These are phyloP conservation scores for Arctostaphylos glauca DNA, from an alignment of 148 eudicot species.

Conservation along the genomic window DNA sequence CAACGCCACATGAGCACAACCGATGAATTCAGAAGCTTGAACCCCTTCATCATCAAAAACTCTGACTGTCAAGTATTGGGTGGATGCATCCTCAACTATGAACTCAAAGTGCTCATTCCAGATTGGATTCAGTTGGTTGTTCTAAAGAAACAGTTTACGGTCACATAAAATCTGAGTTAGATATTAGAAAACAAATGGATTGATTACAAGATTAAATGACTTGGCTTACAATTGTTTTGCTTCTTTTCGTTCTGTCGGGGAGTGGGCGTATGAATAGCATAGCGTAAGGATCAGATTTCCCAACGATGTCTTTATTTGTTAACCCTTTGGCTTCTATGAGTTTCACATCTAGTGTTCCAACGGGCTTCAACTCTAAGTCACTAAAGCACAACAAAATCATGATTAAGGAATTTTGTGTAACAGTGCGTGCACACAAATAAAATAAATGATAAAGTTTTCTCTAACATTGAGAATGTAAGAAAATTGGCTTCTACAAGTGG, in stretches of 20 bases:
- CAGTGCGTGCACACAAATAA: neutral
- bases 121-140: conserved; percentile 72
- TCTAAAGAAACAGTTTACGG: conserved; percentile 30
- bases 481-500: neutral
- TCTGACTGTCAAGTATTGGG: conserved; percentile 75
- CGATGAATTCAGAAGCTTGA: conserved; percentile 77
- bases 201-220: neutral
- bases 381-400: conserved; percentile 31
- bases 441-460: neutral
- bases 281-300: conserved; percentile 91
- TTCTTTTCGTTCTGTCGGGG: conserved; percentile 54
- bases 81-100: conserved; percentile 72
- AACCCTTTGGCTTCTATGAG: conserved; percentile 82
- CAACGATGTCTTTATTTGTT: conserved; percentile 72
- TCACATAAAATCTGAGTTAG: conserved; percentile 2
- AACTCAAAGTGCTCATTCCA: conserved; percentile 94
- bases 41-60: conserved; percentile 87
- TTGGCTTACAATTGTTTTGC: conserved; percentile 67
- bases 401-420: neutral
- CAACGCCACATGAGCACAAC: conserved; percentile 56
- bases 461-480: neutral
- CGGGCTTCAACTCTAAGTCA: conserved; percentile 71
- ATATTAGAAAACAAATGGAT: neutral
- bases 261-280: conserved; percentile 72
- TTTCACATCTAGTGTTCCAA: conserved; percentile 73